phyloP scores from a whole-genome alignment of 176 grass and related monocot species.

The Pontederia crassipes region DNA sequence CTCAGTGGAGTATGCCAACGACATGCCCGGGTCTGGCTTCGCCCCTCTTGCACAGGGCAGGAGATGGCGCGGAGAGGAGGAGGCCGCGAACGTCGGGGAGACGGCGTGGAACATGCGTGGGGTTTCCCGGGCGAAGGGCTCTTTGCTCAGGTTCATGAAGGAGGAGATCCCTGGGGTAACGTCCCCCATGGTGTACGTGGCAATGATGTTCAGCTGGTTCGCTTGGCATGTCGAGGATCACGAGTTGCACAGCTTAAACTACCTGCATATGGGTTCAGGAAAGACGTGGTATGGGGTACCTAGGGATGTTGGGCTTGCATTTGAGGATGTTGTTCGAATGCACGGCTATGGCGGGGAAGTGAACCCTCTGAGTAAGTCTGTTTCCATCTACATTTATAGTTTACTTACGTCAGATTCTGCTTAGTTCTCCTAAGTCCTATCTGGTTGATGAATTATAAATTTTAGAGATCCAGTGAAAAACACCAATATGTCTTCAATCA shows the following conservation, averaged over 20 bases:
- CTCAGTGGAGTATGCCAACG: conserved; percentile 74
- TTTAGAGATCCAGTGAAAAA: too few species aligned
- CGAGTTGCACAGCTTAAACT: conserved; percentile 84
- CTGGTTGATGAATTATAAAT: too few species aligned
- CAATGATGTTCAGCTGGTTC: conserved; percentile 92
- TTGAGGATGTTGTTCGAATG: conserved; percentile 77
- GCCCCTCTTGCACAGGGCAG: conserved; percentile 1
- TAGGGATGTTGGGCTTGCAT: conserved; percentile 58
- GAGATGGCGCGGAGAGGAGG: conserved; percentile 10
- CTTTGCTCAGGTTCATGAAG: conserved; percentile 54
- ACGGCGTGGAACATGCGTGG: conserved; percentile 83
- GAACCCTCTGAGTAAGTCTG: conserved; percentile 54
- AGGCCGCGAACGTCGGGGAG: conserved; percentile 46
- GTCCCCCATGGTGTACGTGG: conserved; percentile 79
- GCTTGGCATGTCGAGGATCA: conserved; percentile 97
- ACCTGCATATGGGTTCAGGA: conserved; percentile 64
- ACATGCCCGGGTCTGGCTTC: conserved; percentile 78
- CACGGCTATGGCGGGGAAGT: conserved; percentile 71
- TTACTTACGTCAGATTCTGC: too few species aligned
- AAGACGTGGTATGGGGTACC: conserved; percentile 94
- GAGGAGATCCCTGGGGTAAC: conserved; percentile 84
- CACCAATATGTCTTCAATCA: too few species aligned
- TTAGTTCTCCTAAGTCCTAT: too few species aligned
- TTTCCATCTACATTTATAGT: too few species aligned
- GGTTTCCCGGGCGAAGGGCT: conserved; percentile 41